Base-by-base conservation (phyloP, 192 early-diverging fungal genomes). In the Backusella psychrophila region DNA sequence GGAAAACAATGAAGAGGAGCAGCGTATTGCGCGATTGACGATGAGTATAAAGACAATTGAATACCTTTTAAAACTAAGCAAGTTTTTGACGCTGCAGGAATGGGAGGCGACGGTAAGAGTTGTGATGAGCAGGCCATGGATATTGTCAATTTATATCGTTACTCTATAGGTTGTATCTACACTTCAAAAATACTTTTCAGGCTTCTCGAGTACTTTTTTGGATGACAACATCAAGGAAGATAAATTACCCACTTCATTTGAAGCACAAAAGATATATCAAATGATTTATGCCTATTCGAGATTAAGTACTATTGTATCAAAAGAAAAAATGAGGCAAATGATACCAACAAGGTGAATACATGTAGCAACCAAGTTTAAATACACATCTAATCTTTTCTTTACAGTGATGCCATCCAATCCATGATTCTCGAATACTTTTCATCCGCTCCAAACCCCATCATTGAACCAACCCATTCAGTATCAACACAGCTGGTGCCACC, bases 271-370 rank as follows among this genome's bases (percentile, higher is more conserved):
- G 12, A 81, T 84, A 26, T 84, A 88, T 33, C 87, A 88, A 86
- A 90, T 88, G 86, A 83, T 90, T 34, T 90, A 85, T 73, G 86
- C 89, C 8, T 88, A 90, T 72, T 87, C 85, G 0, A 83, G 83
- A 65, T 80, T 90, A 9, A 88, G 86, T 71, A 72, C 77, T 0
- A 86, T 88, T 69, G 86, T 90, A 26, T 87, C 86, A 1, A 83
- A 85, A 77, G 86, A 85, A 11, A 82, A 80, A 7, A 87, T 90
- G 83, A 83, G 80, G 23, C 78, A 86, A 73, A 65, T 83, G 69
- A 86, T 90, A 66, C 85, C 85, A 8, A 81, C 84, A 35, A 89
- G 85, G 87, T 85, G 77, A 69, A 29, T 21, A 53, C 6, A 53
- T 19, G n/a, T 52, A 52, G 15, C 15, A 52, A 52, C 3, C 6